A percentile compares a stretch with the other conserved stretches of the same genome.
Evolutionary conservation across 257 asterid species (phyloP).

Genomic region (Nicotiana sylvestris): DNA sequence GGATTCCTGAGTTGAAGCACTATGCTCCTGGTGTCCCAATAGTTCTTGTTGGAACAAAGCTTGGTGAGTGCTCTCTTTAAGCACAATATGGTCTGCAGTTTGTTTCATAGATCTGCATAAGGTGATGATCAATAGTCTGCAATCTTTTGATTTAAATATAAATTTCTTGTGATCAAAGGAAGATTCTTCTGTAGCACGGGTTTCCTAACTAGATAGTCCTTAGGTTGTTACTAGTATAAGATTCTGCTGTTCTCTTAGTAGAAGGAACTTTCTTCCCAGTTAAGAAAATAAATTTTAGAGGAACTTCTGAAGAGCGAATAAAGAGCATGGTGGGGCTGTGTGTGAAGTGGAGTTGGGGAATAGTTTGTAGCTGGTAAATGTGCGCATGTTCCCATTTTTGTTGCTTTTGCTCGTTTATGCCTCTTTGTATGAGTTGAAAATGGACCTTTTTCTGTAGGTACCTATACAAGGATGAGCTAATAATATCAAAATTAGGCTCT

Average conservation of each 20-base stretch:
- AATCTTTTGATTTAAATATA: not conserved
- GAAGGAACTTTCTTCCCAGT: not conserved
- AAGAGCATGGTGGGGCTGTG: not conserved
- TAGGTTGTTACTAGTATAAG: not conserved
- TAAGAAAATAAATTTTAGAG: not conserved
- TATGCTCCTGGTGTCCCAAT: constrained; percentile 39
- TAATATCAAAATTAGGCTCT: not conserved
- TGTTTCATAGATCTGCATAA: not conserved
- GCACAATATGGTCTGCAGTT: not conserved
- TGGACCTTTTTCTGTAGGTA: not conserved
- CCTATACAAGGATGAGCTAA: not conserved
- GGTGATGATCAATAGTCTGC: not conserved
- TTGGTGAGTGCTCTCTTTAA: constrained; percentile 22
- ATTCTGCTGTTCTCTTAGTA: not conserved
- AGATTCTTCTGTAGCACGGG: not conserved
- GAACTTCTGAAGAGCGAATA: not conserved
- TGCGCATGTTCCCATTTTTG: not conserved
- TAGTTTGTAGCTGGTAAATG: not conserved
- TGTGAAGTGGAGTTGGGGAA: not conserved
- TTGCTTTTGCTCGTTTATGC: not conserved
- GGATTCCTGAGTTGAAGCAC: constrained; percentile 39
- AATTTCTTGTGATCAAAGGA: not conserved
- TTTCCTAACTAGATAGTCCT: not conserved
- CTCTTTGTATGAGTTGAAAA: not conserved
- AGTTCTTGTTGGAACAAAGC: constrained; percentile 35